Percentiles rank a stretch among this genome's conserved stretches.
phyloP scores from a whole-genome alignment of 2,329 filamentous ascomycete genomes.

The Sporothrix schenckii region DNA sequence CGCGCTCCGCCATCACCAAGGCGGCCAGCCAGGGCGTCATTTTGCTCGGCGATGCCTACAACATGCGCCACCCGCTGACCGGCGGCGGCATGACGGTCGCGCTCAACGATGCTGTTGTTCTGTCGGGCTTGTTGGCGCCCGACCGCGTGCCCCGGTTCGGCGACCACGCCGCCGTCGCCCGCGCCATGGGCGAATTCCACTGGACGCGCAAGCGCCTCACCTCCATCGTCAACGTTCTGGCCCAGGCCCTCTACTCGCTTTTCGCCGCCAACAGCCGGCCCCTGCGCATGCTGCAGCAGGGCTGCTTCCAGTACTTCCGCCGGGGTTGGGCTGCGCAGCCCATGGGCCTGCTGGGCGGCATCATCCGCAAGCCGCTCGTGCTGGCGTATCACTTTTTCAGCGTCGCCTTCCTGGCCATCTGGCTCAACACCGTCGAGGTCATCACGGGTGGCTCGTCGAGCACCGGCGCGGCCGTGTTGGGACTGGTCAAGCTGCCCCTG shows the following conservation, averaged over 20 bases:
- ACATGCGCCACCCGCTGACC: constrained; percentile 98
- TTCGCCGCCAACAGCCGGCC: constrained; percentile 83
- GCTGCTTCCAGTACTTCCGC: constrained; percentile 93
- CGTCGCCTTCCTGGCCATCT: constrained; percentile 85
- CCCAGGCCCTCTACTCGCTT: constrained; percentile 86
- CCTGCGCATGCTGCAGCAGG: constrained; percentile 78
- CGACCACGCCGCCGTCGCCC: constrained; percentile 66
- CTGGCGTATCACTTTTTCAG: constrained; percentile 93
- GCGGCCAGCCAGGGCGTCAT: constrained; percentile 71
- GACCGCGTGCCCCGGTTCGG: constrained; percentile 68
- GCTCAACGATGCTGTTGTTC: constrained; percentile 84
- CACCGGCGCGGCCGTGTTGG: constrained; percentile 66
- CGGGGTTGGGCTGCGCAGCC: constrained; percentile 75
- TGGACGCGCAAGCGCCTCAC: constrained; percentile 82
- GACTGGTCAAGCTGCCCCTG: constrained; percentile 63
- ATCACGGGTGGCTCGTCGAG: constrained; percentile 41
- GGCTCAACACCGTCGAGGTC: constrained; percentile 56
- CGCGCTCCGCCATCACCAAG: constrained; percentile 42
- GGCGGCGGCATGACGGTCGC: constrained; percentile 98
- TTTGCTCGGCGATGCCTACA: constrained; percentile 90
- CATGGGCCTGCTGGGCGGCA: constrained; percentile 76
- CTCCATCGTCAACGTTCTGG: constrained; percentile 95
- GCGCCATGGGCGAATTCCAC: constrained; percentile 76
- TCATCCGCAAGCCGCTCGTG: constrained; percentile 74
- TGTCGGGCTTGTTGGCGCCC: constrained; percentile 74